phyloP scores from a whole-genome alignment of 495 filamentous ascomycete species.

The Podospora pseudocomata region DNA sequence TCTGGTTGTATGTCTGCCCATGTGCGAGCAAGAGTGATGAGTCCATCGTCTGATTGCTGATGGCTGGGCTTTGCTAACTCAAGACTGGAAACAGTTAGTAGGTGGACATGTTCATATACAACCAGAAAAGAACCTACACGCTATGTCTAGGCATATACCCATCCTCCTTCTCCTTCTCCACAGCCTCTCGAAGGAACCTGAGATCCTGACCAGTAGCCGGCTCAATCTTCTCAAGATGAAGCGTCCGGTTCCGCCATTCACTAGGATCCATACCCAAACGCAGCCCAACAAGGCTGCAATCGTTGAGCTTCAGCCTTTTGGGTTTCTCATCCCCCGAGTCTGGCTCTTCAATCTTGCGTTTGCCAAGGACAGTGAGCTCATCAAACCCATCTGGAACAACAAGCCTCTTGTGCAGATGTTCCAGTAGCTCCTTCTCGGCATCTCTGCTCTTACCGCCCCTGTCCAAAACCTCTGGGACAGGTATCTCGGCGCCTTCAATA shows the following conservation, averaged over 20 bases:
- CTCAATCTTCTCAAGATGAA: not conserved
- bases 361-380: slow-evolving; percentile 17
- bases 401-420: slow-evolving; percentile 19
- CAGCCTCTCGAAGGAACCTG: slow-evolving; percentile 15
- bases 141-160: slow-evolving; percentile 28
- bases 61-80: slow-evolving; percentile 14
- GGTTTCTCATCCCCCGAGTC: not conserved
- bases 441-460: not conserved
- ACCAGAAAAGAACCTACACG: slow-evolving; percentile 12
- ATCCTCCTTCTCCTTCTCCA: slow-evolving; percentile 16
- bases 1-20: slow-evolving; percentile 21
- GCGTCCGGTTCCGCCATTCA: not conserved
- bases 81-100: slow-evolving; percentile 20
- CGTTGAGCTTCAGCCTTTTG: slow-evolving; percentile 2
- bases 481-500: slow-evolving; percentile 2
- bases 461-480: slow-evolving; percentile 12
- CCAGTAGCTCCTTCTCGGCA: slow-evolving; percentile 11
- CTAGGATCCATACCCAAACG: slow-evolving; percentile 6
- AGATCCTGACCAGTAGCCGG: slow-evolving; percentile 7
- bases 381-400: slow-evolving; percentile 31
- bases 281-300: slow-evolving; percentile 14
- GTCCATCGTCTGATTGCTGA: not conserved
- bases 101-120: not conserved
- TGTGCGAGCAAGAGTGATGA: slow-evolving; percentile 19
- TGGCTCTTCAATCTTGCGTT: slow-evolving; percentile 1